A percentile compares a stretch with the other conserved stretches of the same genome.
These are phyloP conservation scores for Rubia tinctorum DNA, from an alignment of 305 asterid genomes.

Conservation along the genomic window DNA sequence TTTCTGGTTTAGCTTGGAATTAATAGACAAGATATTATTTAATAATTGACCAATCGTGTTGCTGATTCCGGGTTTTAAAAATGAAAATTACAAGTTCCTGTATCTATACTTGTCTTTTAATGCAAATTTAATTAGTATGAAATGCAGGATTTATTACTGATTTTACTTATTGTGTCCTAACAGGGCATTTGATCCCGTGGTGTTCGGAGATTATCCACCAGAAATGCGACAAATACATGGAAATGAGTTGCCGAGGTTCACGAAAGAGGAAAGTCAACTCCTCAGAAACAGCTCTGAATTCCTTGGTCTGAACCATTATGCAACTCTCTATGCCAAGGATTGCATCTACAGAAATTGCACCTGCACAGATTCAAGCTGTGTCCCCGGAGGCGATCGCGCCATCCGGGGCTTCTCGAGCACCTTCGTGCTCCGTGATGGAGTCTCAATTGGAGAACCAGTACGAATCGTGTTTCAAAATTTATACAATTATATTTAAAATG, in stretches of 20 bases:
- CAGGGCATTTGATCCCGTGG: constrained; percentile 26
- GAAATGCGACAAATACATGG: constrained; percentile 27
- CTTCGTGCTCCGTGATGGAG: constrained; percentile 44
- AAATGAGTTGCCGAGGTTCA: constrained; percentile 24
- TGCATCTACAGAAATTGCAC: constrained; percentile 54
- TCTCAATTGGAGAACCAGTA: constrained; percentile 69
- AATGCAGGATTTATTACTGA: too few species aligned
- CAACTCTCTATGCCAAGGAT: constrained; percentile 69
- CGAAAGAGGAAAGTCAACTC: constrained; percentile 28
- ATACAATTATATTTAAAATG: too few species aligned
- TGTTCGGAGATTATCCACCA: constrained; percentile 32
- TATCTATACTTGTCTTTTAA: too few species aligned
- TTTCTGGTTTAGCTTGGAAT: neutral
- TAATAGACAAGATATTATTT: too few species aligned
- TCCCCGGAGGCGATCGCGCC: constrained; percentile 46
- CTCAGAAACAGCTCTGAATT: constrained; percentile 61
- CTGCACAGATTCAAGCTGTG: constrained; percentile 42
- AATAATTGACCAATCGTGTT: too few species aligned
- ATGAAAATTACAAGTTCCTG: too few species aligned
- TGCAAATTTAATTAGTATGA: too few species aligned
- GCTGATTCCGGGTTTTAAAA: too few species aligned
- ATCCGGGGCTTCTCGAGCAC: constrained; percentile 51
- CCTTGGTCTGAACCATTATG: constrained; percentile 75
- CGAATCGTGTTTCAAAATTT: neutral
- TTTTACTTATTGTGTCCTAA: neutral